These are phyloP conservation scores for Grigorovia jiainica DNA, from an alignment of 805 yeast species.

Conservation along the genomic window DNA sequence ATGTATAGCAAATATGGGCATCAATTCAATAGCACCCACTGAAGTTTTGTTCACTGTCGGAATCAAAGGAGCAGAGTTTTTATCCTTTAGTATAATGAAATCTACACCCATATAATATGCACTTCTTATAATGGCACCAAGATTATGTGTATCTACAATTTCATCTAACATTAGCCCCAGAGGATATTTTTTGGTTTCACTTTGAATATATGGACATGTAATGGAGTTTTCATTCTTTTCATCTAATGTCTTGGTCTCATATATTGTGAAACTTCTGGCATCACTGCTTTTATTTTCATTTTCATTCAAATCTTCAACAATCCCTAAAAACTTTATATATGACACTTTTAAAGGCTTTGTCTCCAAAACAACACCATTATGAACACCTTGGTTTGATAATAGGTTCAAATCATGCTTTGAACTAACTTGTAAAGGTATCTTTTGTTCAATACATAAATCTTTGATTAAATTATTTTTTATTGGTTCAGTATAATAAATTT, in stretches of 20 bases:
- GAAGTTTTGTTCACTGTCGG: constrained; percentile 75
- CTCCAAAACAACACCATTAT: constrained; percentile 71
- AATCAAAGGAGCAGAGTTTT: constrained; percentile 63
- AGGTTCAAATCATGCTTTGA: constrained; percentile 43
- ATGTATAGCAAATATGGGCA: constrained; percentile 49
- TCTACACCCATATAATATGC: constrained; percentile 80
- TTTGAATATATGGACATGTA: background rate
- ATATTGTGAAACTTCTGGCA: constrained; percentile 2
- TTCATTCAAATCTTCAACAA: constrained; percentile 13
- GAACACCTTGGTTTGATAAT: constrained; percentile 59
- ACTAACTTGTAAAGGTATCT: constrained; percentile 42
- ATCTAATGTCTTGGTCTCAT: background rate
- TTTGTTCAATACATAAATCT: constrained; percentile 21
- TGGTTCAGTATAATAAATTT: background rate
- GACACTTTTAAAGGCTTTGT: constrained; percentile 34
- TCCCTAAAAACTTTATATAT: constrained; percentile 26
- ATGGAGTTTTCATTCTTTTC: background rate
- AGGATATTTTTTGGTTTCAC: constrained; percentile 35
- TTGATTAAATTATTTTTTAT: constrained; percentile 38
- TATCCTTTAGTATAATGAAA: constrained; percentile 58
- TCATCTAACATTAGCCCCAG: constrained; percentile 71
- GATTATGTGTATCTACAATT: constrained; percentile 76
- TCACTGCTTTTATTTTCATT: constrained; percentile 12
- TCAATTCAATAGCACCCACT: constrained; percentile 73
- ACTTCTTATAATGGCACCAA: constrained; percentile 74